phyloP scores from a whole-genome alignment of 495 filamentous ascomycete species.

The Letharia lupina region DNA sequence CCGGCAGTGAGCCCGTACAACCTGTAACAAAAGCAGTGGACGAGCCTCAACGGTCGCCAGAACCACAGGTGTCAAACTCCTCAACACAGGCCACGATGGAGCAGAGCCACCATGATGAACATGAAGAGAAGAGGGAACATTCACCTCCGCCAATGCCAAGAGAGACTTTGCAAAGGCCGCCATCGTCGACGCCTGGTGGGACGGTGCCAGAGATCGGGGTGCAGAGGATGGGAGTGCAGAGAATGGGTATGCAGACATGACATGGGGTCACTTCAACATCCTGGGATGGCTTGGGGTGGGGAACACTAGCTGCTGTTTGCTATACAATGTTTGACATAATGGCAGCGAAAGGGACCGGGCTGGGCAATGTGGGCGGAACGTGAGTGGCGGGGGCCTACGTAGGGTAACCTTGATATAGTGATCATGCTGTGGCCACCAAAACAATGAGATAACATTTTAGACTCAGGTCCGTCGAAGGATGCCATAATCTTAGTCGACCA shows the following conservation, averaged over 20 bases:
- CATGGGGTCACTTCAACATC: background rate
- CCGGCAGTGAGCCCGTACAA: slow-evolving; percentile 18
- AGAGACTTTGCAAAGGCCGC: background rate
- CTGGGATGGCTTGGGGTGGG: background rate
- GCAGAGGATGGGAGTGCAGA: slow-evolving; percentile 4
- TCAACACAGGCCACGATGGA: background rate
- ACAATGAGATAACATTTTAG: background rate
- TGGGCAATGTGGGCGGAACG: background rate
- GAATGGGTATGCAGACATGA: slow-evolving; percentile 1
- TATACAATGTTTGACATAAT: background rate
- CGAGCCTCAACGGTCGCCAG: background rate
- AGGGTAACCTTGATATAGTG: background rate
- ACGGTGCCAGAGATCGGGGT: background rate
- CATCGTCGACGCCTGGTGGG: background rate
- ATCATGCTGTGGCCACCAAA: background rate
- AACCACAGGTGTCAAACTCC: background rate
- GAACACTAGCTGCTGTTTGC: background rate
- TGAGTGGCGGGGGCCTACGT: background rate
- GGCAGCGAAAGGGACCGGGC: background rate
- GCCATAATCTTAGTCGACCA: background rate
- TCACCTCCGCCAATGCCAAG: background rate
- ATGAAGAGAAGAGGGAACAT: background rate
- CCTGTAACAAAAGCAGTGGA: background rate
- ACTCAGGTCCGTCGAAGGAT: background rate
- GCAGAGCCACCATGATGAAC: background rate